Evolutionary conservation across 306 rosid genomes (phyloP).

Genomic region (Prunus campanulata): DNA sequence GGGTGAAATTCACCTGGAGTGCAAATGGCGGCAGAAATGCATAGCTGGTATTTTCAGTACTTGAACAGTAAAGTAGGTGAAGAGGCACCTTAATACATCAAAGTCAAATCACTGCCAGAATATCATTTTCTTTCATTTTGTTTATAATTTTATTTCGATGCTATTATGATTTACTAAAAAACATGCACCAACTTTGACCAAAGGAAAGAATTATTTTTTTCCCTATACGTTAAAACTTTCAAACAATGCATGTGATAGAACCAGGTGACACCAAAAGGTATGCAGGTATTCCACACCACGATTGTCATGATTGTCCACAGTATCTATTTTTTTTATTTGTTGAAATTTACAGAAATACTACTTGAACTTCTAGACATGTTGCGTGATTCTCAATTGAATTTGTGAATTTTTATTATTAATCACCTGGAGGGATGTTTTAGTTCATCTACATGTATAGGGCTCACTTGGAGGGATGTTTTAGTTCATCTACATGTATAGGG

Average conservation of each 20-base stretch:
- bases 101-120: background rate
- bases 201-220: background rate
- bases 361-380: too few species aligned
- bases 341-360: too few species aligned
- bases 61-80: background rate
- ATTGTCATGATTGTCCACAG: constrained; percentile 37
- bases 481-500: too few species aligned
- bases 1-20: background rate
- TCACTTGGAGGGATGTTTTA: too few species aligned
- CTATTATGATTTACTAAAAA: background rate
- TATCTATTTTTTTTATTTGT: background rate
- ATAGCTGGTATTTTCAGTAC: background rate
- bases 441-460: too few species aligned
- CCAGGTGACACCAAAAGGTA: constrained; percentile 25
- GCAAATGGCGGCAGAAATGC: background rate
- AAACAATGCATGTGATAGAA: background rate
- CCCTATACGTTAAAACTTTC: background rate
- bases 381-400: too few species aligned
- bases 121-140: background rate
- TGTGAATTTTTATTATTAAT: too few species aligned
- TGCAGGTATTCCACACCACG: constrained; percentile 35
- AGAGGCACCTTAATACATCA: background rate
- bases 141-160: background rate
- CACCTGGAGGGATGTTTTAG: too few species aligned
- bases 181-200: background rate